These are phyloP conservation scores for Fusarium robinianum DNA, from an alignment of 2,329 filamentous ascomycete genomes.

Conservation along the genomic window DNA sequence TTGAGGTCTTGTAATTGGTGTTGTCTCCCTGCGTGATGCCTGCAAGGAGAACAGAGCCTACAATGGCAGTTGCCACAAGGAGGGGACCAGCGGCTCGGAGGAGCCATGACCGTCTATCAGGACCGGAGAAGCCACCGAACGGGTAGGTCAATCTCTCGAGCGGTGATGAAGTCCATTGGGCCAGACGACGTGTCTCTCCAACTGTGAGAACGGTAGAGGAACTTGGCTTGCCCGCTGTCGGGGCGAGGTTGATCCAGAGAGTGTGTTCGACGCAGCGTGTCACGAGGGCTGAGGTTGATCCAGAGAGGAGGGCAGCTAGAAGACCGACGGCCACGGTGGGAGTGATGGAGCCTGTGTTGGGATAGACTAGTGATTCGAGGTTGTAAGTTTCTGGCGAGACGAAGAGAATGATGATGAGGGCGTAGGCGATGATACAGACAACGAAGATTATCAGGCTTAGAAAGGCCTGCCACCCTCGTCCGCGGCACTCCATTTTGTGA, in stretches of 20 bases:
- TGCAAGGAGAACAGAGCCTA: slow-evolving; percentile 18
- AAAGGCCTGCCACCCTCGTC: too few relatives aligned
- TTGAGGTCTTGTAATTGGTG: background rate
- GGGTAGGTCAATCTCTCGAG: slow-evolving; percentile 11
- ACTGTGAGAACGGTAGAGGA: slow-evolving; percentile 1
- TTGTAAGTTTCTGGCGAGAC: slow-evolving; percentile 6
- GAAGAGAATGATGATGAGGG: slow-evolving; percentile 13
- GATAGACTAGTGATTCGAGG: slow-evolving; percentile 12
- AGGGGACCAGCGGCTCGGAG: slow-evolving; percentile 11
- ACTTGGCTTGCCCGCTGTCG: background rate
- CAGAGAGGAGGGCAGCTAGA: slow-evolving; percentile 11
- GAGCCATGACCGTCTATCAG: slow-evolving; percentile 12
- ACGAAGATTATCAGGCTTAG: too few relatives aligned
- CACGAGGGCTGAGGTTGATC: slow-evolving; percentile 10
- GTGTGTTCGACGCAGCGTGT: slow-evolving; percentile 22
- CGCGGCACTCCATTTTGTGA: too few relatives aligned
- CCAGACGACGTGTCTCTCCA: slow-evolving; percentile 10
- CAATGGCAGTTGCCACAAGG: slow-evolving; percentile 10
- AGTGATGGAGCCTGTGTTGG: slow-evolving; percentile 3
- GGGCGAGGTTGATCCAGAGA: slow-evolving; percentile 16
- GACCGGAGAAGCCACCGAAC: slow-evolving; percentile 5
- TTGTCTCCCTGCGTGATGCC: slow-evolving; percentile 7
- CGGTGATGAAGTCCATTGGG: slow-evolving; percentile 17
- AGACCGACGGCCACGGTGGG: slow-evolving; percentile 17
- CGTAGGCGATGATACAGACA: too few relatives aligned